phyloP scores from a whole-genome alignment of 345 rosid species.

The Arabis hirsuta region DNA sequence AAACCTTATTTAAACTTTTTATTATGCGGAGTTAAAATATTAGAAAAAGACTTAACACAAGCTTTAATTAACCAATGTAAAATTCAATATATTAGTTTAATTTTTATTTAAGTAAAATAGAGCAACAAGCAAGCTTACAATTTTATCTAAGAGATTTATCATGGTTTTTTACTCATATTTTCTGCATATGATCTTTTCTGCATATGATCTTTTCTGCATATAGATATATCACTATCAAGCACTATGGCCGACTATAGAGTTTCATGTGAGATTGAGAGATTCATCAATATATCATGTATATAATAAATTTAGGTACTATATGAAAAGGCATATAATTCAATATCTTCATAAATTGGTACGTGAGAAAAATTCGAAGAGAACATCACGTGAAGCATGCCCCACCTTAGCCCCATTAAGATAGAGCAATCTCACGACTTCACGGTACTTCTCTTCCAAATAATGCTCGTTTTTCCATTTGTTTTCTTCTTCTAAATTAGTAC shows the following conservation, averaged over 20 bases:
- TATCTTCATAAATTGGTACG: conserved; percentile 28
- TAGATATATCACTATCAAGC: conserved; percentile 5
- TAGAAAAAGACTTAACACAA: no score
- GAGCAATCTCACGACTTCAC: conserved; percentile 53
- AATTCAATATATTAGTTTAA: no score
- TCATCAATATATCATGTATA: conserved; percentile 29
- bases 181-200: no score
- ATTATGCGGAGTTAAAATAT: no score
- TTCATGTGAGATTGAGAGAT: conserved; percentile 25
- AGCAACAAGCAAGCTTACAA: background rate
- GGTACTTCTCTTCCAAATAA: conserved; percentile 23
- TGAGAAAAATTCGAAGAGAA: conserved; percentile 41
- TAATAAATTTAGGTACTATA: conserved; percentile 28
- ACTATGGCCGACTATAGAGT: conserved; percentile 9
- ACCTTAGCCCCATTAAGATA: conserved; percentile 53
- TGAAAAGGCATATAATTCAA: conserved; percentile 30
- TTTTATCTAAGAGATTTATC: background rate
- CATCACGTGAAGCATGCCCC: conserved; percentile 78
- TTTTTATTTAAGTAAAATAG: background rate
- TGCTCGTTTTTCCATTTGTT: conserved; percentile 9
- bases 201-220: no score
- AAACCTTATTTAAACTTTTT: no score
- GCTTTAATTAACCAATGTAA: no score
- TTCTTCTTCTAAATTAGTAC: background rate
- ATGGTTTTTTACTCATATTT: no score